Conservation (phyloP, 2,329 filamentous ascomycete genomes). For the Fusarium citri region DNA sequence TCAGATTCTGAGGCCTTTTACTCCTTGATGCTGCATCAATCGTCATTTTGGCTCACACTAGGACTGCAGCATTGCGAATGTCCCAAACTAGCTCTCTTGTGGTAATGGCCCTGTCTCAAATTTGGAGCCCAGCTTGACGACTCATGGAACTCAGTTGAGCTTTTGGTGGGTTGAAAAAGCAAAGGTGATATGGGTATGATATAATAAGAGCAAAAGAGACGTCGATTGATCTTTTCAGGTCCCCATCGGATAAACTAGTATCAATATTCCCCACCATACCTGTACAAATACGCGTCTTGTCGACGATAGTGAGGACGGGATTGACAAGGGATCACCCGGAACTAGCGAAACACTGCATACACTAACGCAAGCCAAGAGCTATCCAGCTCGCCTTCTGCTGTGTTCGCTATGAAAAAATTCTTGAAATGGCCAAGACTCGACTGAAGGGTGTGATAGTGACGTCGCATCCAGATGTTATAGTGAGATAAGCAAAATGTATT, state of each 20-base stretch:
- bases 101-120: neutral
- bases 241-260: neutral
- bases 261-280: neutral
- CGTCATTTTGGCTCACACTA: neutral
- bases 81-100: too few relatives aligned
- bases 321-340: neutral
- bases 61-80: neutral
- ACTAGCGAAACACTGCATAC: neutral
- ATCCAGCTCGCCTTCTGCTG: conserved; percentile 1
- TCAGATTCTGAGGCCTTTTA: neutral
- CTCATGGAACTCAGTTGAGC: neutral
- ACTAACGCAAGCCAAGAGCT: neutral
- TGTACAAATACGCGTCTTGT: too few relatives aligned
- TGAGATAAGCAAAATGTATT: neutral
- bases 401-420: neutral
- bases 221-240: fast-evolving
- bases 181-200: neutral
- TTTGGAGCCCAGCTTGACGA: fast-evolving
- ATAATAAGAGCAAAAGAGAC: fast-evolving
- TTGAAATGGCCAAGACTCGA: neutral
- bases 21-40: neutral
- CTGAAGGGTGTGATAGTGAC: neutral
- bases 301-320: too few relatives aligned
- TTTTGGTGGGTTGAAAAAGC: neutral
- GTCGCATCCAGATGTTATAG: neutral